Evolutionary conservation across 306 rosid genomes (phyloP).

Genomic region (Casuarina equisetifolia): DNA sequence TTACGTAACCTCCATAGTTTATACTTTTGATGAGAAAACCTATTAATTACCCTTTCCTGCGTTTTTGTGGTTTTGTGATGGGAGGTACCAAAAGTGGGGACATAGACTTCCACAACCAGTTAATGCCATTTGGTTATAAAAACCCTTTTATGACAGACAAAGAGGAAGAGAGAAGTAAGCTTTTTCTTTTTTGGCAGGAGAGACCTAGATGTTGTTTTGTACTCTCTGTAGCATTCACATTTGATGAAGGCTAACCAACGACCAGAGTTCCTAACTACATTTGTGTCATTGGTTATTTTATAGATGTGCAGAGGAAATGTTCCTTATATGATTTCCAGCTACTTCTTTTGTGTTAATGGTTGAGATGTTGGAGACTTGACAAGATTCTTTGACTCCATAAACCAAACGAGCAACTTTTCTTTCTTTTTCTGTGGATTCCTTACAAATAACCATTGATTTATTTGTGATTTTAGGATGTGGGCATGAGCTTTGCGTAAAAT

Average conservation of each 20-base stretch:
- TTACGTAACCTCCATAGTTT: neutral
- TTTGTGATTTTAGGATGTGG: slow-evolving; percentile 67
- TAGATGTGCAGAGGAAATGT: neutral
- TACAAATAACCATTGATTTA: slow-evolving; percentile 11
- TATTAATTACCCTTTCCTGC: neutral
- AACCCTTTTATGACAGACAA: neutral
- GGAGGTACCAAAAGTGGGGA: neutral
- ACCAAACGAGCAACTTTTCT: neutral
- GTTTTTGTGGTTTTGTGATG: neutral
- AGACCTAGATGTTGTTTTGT: too few species aligned
- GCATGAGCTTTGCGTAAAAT: slow-evolving; percentile 87
- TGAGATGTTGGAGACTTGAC: neutral
- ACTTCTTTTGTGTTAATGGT: neutral
- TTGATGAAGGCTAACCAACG: neutral
- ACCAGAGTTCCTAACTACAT: neutral
- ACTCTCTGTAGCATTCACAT: neutral
- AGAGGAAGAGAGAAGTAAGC: neutral
- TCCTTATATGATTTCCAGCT: neutral
- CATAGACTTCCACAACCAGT: neutral
- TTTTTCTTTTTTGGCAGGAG: too few species aligned
- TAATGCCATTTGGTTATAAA: neutral
- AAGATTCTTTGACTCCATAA: neutral
- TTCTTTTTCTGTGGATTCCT: neutral
- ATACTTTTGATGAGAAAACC: neutral
- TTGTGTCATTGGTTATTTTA: neutral